Percentiles rank a stretch among this genome's conserved stretches.
Conservation (phyloP, 176 grass and related monocot species). For the Phragmites australis region DNA sequence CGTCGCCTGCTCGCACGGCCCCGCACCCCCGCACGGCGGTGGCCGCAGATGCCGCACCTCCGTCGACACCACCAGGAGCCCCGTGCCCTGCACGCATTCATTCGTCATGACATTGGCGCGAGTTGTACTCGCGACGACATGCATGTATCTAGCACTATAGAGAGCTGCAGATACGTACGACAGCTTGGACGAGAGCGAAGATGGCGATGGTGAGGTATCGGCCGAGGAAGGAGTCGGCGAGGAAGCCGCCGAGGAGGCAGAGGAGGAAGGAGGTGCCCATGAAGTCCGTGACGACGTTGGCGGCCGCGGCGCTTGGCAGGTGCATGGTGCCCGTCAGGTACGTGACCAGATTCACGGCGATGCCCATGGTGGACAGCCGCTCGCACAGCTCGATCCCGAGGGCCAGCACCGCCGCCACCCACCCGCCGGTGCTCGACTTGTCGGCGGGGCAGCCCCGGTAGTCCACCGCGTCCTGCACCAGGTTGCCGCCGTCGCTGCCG, state of each 20-base stretch:
- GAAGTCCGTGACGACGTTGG: constrained; percentile 91
- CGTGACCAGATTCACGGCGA: constrained; percentile 84
- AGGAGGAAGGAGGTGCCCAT: constrained; percentile 92
- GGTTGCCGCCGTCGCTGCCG: constrained; percentile 19
- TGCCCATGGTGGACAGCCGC: constrained; percentile 91
- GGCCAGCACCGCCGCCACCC: constrained; percentile 63
- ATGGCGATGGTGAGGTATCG: constrained; percentile 89
- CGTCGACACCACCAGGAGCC: constrained; percentile 57
- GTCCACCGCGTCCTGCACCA: constrained; percentile 64
- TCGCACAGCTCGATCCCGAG: constrained; percentile 87
- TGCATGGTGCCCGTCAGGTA: constrained; percentile 85
- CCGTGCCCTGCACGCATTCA: constrained; percentile 50
- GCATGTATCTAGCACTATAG: not conserved
- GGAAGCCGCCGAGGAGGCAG: constrained; percentile 84
- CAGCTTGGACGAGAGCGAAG: constrained; percentile 66
- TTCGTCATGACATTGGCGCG: not conserved
- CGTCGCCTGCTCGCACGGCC: constrained; percentile 53
- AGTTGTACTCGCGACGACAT: not conserved
- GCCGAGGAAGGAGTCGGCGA: constrained; percentile 89
- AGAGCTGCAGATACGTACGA: constrained; percentile 17
- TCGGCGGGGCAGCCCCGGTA: constrained; percentile 69
- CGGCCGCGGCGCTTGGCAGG: constrained; percentile 69
- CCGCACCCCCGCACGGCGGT: constrained; percentile 38
- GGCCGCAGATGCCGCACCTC: constrained; percentile 63
- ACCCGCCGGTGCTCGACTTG: constrained; percentile 72